Conservation (phyloP, 495 filamentous ascomycete genomes). For the Neurospora sp. region DNA sequence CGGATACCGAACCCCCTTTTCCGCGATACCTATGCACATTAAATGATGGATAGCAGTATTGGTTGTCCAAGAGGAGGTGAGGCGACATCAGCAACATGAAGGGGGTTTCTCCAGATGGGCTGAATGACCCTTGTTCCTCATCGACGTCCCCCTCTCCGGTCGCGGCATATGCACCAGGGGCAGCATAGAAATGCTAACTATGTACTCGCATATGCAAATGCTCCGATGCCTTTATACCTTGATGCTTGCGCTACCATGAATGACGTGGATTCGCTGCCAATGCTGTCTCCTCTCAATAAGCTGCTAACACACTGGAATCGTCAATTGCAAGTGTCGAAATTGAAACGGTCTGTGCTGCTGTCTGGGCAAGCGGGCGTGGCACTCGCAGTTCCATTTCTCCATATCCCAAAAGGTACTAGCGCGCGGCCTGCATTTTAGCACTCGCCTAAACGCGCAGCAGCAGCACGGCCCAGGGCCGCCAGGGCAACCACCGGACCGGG, state of each 20-base stretch:
- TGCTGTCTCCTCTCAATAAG: background rate
- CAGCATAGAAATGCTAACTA: background rate
- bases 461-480: background rate
- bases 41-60: background rate
- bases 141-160: background rate
- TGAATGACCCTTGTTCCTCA: background rate
- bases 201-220: background rate
- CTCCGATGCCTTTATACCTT: background rate
- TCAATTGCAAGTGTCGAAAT: background rate
- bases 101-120: background rate
- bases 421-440: conserved; percentile 21
- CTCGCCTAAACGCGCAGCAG: conserved; percentile 27
- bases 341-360: background rate
- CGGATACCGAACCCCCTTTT: background rate
- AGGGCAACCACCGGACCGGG: background rate
- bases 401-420: conserved; percentile 10
- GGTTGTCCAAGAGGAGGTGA: background rate
- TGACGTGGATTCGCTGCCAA: background rate
- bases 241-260: background rate
- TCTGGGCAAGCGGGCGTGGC: background rate
- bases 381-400: background rate
- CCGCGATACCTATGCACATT: background rate
- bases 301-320: background rate
- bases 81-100: background rate
- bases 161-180: background rate